Percentiles rank a stretch among this genome's conserved stretches.
These are phyloP conservation scores for Nitzschia putrida DNA, from an alignment of 108 stramenopile genomes.

Conservation along the genomic window DNA sequence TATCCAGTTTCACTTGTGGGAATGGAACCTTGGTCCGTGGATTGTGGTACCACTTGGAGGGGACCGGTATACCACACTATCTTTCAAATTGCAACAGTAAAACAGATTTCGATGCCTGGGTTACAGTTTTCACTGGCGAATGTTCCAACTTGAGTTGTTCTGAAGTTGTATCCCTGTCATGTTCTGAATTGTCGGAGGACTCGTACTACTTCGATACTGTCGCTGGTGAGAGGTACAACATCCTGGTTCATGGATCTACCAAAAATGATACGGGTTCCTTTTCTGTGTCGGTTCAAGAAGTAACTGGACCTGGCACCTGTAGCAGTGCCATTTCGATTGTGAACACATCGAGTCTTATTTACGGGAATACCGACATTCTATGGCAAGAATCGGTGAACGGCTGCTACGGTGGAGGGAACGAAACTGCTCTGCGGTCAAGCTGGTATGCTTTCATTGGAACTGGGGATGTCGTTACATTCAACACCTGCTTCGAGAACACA, in stretches of 20 bases:
- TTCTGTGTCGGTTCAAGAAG: constrained; percentile 18
- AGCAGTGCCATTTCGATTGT: constrained; percentile 11
- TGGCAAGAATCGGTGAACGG: neutral
- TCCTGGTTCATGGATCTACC: constrained; percentile 29
- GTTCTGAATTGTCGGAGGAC: constrained; percentile 12
- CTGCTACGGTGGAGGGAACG: neutral
- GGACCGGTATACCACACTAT: constrained; percentile 23
- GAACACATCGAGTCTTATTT: constrained; percentile 2
- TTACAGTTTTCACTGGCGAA: constrained; percentile 29
- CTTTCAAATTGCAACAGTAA: constrained; percentile 30
- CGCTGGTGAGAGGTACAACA: constrained; percentile 20
- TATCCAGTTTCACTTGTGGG: constrained; percentile 1
- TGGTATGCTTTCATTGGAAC: constrained; percentile 37
- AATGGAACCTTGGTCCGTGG: constrained; percentile 13
- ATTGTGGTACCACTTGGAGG: constrained; percentile 31
- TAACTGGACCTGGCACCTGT: constrained; percentile 18
- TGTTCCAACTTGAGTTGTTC: constrained; percentile 20
- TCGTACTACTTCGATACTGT: constrained; percentile 15
- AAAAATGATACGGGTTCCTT: constrained; percentile 13
- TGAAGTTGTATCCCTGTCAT: neutral
- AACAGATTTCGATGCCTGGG: constrained; percentile 31
- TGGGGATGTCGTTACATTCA: constrained; percentile 16
- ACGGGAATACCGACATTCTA: constrained; percentile 22
- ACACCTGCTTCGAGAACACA: constrained; percentile 26
- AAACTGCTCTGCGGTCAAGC: neutral